These are phyloP conservation scores for Spiraea crenata DNA, from an alignment of 331 rosid species.

Conservation along the genomic window DNA sequence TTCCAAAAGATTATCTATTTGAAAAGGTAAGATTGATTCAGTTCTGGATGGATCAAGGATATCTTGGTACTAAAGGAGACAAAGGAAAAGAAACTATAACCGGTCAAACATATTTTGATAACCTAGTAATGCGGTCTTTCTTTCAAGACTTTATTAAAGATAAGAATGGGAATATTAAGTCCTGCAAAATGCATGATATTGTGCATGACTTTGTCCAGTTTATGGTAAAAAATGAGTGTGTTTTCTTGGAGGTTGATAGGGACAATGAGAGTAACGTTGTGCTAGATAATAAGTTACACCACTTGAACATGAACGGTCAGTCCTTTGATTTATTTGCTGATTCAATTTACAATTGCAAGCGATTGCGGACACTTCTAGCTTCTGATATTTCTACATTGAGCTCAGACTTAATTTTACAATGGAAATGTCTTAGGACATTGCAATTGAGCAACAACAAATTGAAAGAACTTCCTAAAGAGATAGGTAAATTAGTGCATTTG, in stretches of 20 bases:
- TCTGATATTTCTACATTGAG: background rate
- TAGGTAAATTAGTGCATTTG: slow-evolving; percentile 6
- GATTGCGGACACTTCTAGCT: slow-evolving; percentile 5
- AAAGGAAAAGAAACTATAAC: no score
- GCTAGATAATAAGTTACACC: no score
- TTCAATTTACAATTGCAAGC: background rate
- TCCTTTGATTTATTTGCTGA: background rate
- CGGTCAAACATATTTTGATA: no score
- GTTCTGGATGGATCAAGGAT: no score
- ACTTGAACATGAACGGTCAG: no score
- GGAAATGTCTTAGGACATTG: slow-evolving; percentile 6
- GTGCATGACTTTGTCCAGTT: background rate
- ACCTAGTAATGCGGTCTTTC: no score
- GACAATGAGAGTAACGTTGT: no score
- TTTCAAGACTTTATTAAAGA: no score
- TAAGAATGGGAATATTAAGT: fast-evolving
- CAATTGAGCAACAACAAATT: background rate
- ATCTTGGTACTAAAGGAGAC: no score
- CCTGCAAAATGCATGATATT: slow-evolving; percentile 16
- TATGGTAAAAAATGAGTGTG: slow-evolving; percentile 1
- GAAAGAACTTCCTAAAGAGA: background rate
- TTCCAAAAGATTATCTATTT: no score
- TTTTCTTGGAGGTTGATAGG: no score
- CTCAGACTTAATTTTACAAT: background rate
- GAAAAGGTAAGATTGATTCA: fast-evolving